Evolutionary conservation across 768 basidiomycete genomes (phyloP).

Genomic region (Russula emetica): DNA sequence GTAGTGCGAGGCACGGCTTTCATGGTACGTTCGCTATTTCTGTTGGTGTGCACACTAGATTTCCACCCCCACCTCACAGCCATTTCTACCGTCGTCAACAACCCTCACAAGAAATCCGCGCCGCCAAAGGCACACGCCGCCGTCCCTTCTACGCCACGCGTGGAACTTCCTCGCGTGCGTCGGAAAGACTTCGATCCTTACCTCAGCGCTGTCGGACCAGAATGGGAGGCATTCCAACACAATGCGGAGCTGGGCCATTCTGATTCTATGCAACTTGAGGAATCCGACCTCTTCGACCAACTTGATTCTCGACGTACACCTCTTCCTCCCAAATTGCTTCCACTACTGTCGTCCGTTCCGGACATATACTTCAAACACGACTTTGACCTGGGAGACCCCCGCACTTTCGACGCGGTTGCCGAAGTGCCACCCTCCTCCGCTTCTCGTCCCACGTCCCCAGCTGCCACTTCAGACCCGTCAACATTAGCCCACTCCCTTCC

Average conservation of each 20-base stretch:
- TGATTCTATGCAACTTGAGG: conserved; percentile 34
- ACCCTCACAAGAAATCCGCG: conserved; percentile 76
- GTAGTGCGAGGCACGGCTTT: conserved; percentile 79
- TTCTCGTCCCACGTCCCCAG: conserved; percentile 29
- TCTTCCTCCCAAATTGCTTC: conserved; percentile 42
- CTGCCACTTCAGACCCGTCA: conserved; percentile 47
- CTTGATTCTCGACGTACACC: conserved; percentile 32
- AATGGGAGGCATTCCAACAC: conserved; percentile 73
- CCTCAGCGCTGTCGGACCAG: conserved; percentile 61
- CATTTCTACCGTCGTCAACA: conserved; percentile 90
- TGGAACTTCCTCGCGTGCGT: conserved; percentile 74
- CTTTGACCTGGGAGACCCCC: conserved; percentile 81
- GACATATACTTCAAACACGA: conserved; percentile 69
- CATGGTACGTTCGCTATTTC: conserved; percentile 54
- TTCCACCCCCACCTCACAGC: conserved; percentile 45
- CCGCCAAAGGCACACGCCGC: conserved; percentile 86
- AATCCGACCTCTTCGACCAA: conserved; percentile 12
- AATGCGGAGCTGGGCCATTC: conserved; percentile 36
- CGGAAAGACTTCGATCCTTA: conserved; percentile 84
- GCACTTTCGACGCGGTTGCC: conserved; percentile 72
- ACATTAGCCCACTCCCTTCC: conserved; percentile 64
- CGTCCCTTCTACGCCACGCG: conserved; percentile 65
- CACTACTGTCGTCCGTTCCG: conserved; percentile 73
- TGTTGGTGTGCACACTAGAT: not conserved
- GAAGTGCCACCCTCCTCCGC: conserved; percentile 34